Conservation (phyloP, 2,329 filamentous ascomycete species). For the Calonectria fujianensis region DNA sequence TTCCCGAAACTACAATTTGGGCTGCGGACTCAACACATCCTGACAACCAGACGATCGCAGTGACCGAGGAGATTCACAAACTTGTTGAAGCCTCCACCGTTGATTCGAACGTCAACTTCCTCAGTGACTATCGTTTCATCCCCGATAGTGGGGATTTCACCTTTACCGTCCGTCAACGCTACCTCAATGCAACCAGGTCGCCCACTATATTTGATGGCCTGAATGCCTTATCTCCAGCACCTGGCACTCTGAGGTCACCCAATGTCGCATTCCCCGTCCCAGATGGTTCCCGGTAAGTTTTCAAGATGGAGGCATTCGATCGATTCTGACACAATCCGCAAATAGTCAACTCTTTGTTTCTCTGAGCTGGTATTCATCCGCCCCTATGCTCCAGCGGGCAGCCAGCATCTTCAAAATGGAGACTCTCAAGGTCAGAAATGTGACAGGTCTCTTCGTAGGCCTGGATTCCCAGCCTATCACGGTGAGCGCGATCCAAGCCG, state of each 20-base stretch:
- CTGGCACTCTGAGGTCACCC: neutral
- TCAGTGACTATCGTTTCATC: neutral
- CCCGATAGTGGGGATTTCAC: neutral
- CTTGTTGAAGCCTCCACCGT: neutral
- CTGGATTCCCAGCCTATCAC: conserved; percentile 2
- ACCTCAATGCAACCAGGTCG: conserved; percentile 4
- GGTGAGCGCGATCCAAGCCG: neutral
- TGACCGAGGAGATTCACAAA: neutral
- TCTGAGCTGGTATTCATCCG: neutral
- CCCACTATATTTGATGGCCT: neutral
- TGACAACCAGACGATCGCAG: neutral
- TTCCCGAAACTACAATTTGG: neutral
- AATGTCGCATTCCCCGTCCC: neutral
- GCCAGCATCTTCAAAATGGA: neutral
- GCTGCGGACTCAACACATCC: neutral
- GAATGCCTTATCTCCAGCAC: neutral
- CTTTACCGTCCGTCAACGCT: neutral
- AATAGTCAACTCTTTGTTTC: conserved; percentile 2
- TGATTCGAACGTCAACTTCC: neutral
- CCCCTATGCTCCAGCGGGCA: neutral
- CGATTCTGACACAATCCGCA: neutral
- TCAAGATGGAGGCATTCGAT: too few relatives aligned
- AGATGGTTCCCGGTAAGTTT: neutral
- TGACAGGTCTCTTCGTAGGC: neutral
- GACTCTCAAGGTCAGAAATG: neutral